Evolutionary conservation across 306 rosid species (phyloP).

Genomic region (Hylodesmum podocarpum): DNA sequence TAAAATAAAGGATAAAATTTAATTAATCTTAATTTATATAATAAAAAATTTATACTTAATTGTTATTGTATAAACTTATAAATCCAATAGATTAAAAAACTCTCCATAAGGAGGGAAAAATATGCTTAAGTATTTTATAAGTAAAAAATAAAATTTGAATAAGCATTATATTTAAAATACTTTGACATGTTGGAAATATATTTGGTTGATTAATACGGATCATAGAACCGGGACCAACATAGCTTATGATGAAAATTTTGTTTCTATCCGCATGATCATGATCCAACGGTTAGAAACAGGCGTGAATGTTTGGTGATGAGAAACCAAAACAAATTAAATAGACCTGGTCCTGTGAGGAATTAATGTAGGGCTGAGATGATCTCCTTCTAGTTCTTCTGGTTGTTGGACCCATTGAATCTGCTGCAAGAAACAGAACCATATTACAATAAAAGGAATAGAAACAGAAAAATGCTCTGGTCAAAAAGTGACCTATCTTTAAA

Average conservation of each 20-base stretch:
- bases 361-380: conserved; percentile 43
- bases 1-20: too few relatives aligned
- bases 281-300: neutral
- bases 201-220: neutral
- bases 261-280: neutral
- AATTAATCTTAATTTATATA: too few relatives aligned
- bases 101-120: too few relatives aligned
- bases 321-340: neutral
- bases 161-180: neutral
- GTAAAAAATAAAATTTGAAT: neutral
- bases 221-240: neutral
- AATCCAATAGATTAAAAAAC: too few relatives aligned
- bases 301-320: too few relatives aligned
- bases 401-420: conserved; percentile 35
- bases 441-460: neutral
- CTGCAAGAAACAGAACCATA: neutral
- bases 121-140: neutral
- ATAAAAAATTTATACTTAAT: too few relatives aligned
- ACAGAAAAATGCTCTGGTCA: neutral
- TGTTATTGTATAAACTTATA: too few relatives aligned
- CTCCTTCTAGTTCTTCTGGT: conserved; percentile 39
- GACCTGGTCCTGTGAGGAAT: conserved; percentile 64
- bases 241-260: neutral
- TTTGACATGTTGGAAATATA: neutral
- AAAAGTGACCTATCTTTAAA: neutral